Percentiles rank a stretch among this genome's conserved stretches.
Conservation (phyloP, 2,329 filamentous ascomycete species). For the Calonectria pauciramosa region DNA sequence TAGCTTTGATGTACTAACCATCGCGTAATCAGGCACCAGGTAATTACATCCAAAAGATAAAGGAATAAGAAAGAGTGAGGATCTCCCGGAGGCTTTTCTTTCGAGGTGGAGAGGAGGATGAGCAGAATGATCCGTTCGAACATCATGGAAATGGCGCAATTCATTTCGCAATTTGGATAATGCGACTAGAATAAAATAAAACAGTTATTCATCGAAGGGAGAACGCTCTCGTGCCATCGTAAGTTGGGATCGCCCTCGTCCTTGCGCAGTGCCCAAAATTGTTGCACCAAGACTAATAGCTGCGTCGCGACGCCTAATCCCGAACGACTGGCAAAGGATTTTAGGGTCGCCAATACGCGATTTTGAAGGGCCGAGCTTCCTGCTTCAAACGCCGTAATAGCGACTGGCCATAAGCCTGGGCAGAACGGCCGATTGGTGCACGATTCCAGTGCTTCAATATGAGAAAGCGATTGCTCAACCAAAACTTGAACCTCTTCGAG, state of each 20-base stretch:
- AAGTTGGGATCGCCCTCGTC: constrained; percentile 30
- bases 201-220: not conserved
- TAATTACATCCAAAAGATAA: not conserved
- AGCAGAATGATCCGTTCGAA: not conserved
- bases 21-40: not conserved
- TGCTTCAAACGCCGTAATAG: constrained; percentile 39
- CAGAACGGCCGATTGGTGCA: constrained; percentile 34
- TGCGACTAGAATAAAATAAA: not conserved
- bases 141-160: not conserved
- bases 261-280: constrained; percentile 37
- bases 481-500: constrained; percentile 38
- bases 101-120: too few species aligned
- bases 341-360: constrained; percentile 34
- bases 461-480: constrained; percentile 38
- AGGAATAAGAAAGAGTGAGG: not conserved
- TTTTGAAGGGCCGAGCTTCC: constrained; percentile 23
- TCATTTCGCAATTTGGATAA: not conserved
- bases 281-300: constrained; percentile 30
- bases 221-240: constrained; percentile 33
- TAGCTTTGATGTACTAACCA: not conserved
- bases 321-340: constrained; percentile 28
- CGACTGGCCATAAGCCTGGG: constrained; percentile 42
- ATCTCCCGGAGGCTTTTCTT: too few species aligned
- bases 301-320: constrained; percentile 38
- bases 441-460: constrained; percentile 33